Evolutionary conservation across 164 flowering plant genomes (phyloP).

Genomic region (Platanus orientalis): DNA sequence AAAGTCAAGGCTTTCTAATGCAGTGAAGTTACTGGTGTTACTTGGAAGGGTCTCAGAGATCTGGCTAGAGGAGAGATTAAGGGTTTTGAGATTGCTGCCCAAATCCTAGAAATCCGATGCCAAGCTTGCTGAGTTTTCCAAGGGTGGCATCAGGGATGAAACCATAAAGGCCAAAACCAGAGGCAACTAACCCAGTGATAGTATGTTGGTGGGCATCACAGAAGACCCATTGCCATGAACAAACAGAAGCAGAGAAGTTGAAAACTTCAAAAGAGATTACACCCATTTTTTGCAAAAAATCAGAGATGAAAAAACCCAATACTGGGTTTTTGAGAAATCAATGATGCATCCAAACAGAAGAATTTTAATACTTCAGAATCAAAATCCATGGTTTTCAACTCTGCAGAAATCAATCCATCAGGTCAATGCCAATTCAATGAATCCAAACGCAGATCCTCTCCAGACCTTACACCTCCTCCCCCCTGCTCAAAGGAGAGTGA

Average conservation of each 20-base stretch:
- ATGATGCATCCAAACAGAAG: no score
- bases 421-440: no score
- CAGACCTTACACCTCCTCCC: no score
- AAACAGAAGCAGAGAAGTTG: slow-evolving; percentile 50
- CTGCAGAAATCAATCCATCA: no score
- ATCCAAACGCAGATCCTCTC: no score
- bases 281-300: slow-evolving; percentile 64
- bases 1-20: slow-evolving; percentile 58
- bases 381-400: no score
- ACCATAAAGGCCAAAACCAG: slow-evolving; percentile 68
- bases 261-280: slow-evolving; percentile 22
- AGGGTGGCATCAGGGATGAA: slow-evolving; percentile 75
- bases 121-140: slow-evolving; percentile 70
- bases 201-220: slow-evolving; percentile 43
- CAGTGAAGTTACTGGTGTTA: slow-evolving; percentile 76
- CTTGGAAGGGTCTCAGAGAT: slow-evolving; percentile 55
- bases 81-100: slow-evolving; percentile 42
- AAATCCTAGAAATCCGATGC: slow-evolving; percentile 86
- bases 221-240: slow-evolving; percentile 65
- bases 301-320: slow-evolving; percentile 66
- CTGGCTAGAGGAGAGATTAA: slow-evolving; percentile 62
- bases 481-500: no score
- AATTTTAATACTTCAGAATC: no score
- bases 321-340: slow-evolving; percentile 58
- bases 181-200: slow-evolving; percentile 38